Percentiles rank a stretch among this genome's conserved stretches.
Evolutionary conservation across 2,329 filamentous ascomycete species (phyloP).

Genomic region (Penicillium sp.): DNA sequence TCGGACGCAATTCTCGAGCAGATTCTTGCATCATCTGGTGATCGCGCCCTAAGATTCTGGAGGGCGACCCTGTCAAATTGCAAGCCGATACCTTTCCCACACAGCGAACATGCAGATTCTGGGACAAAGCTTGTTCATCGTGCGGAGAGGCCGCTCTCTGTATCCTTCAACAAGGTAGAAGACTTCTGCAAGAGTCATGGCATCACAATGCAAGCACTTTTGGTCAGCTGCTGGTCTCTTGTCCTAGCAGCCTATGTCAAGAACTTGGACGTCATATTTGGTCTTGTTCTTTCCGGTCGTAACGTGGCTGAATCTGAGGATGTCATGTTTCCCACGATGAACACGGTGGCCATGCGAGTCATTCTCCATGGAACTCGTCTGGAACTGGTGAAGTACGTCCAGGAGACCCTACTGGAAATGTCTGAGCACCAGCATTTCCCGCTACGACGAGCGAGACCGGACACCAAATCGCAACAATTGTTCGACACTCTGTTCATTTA

Average conservation of each 20-base stretch:
- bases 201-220: constrained; percentile 74
- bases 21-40: constrained; percentile 51
- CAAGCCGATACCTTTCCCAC: constrained; percentile 44
- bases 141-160: constrained; percentile 24
- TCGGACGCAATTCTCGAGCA: constrained; percentile 59
- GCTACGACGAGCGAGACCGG: constrained; percentile 66
- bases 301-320: constrained; percentile 68
- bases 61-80: constrained; percentile 62
- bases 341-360: constrained; percentile 75
- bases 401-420: constrained; percentile 67
- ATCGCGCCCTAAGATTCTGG: constrained; percentile 68
- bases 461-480: constrained; percentile 49
- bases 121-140: constrained; percentile 27
- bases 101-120: constrained; percentile 18
- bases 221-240: constrained; percentile 74
- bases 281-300: constrained; percentile 81
- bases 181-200: constrained; percentile 65
- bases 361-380: constrained; percentile 68
- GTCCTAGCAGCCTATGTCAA: constrained; percentile 64
- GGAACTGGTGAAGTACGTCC: constrained; percentile 71
- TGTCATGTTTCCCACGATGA: constrained; percentile 87
- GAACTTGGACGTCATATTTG: constrained; percentile 76
- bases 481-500: constrained; percentile 69
- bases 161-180: constrained; percentile 48
- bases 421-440: constrained; percentile 76